A percentile compares a stretch with the other conserved stretches of the same genome.
phyloP scores from a whole-genome alignment of 768 basidiomycete genomes.

The Phlebiopsis flavidoalba region DNA sequence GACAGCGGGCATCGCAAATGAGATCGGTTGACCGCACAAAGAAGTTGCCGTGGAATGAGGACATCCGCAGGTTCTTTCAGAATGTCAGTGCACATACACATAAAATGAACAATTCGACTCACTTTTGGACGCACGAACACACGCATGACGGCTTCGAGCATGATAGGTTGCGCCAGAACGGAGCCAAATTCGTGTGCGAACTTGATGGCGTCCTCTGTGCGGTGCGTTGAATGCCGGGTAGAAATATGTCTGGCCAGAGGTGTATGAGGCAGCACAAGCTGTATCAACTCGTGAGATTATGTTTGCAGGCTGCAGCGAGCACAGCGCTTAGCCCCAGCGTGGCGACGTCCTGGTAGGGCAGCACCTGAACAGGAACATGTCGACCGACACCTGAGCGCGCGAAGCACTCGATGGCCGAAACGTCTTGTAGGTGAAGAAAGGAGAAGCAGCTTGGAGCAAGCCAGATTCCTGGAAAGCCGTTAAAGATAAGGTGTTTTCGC shows the following conservation, averaged over 20 bases:
- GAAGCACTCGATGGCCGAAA: slow-evolving; percentile 99
- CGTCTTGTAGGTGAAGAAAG: slow-evolving; percentile 98
- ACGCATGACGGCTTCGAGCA: slow-evolving; percentile 96
- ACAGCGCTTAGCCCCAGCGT: slow-evolving; percentile 63
- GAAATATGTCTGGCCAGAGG: slow-evolving; percentile 96
- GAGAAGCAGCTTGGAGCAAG: slow-evolving; percentile 86
- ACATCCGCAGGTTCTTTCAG: slow-evolving; percentile 79
- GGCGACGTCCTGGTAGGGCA: slow-evolving; percentile 91
- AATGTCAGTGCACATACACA: not conserved
- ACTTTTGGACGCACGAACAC: slow-evolving; percentile 98
- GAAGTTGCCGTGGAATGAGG: slow-evolving; percentile 98
- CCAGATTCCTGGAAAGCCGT: slow-evolving; percentile 67
- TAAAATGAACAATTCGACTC: slow-evolving; percentile 8
- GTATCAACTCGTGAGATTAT: slow-evolving; percentile 1
- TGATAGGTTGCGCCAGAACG: slow-evolving; percentile 89
- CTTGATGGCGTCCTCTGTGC: slow-evolving; percentile 95
- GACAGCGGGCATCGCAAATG: slow-evolving; percentile 93
- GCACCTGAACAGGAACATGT: slow-evolving; percentile 99
- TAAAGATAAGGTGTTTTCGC: not conserved
- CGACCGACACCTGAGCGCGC: slow-evolving; percentile 92
- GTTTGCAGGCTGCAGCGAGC: not conserved
- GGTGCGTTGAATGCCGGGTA: slow-evolving; percentile 98
- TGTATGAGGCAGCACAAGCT: slow-evolving; percentile 97
- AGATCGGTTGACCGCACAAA: slow-evolving; percentile 97
- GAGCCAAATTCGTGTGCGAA: slow-evolving; percentile 97